phyloP scores from a whole-genome alignment of 768 basidiomycete genomes.

The Suillus alpinus region DNA sequence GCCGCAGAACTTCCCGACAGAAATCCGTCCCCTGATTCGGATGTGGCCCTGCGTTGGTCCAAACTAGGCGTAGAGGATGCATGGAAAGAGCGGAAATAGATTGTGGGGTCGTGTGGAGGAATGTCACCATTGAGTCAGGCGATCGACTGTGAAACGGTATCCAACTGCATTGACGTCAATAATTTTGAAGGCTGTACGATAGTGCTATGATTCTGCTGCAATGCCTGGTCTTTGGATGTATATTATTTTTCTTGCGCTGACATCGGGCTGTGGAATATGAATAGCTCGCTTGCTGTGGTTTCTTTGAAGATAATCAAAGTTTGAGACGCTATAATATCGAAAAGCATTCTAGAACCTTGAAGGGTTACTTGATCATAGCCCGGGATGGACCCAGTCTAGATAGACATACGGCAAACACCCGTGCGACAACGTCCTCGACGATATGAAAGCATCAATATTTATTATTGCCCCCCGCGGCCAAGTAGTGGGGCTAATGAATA shows the following conservation, averaged over 20 bases:
- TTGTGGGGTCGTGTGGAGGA: slow-evolving; percentile 4
- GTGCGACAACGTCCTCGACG: not conserved
- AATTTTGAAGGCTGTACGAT: slow-evolving; percentile 22
- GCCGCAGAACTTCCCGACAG: slow-evolving; percentile 39
- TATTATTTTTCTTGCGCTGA: not conserved
- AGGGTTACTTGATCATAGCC: not conserved
- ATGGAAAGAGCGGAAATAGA: slow-evolving; percentile 48
- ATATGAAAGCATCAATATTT: slow-evolving; percentile 5
- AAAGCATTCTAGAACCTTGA: not conserved
- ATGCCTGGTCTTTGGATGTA: not conserved
- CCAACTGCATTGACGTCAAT: not conserved
- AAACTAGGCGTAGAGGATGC: slow-evolving; percentile 45
- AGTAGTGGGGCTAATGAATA: slow-evolving; percentile 18
- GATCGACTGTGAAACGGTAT: not conserved
- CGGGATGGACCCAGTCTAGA: not conserved
- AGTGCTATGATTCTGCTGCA: not conserved
- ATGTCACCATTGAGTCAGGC: slow-evolving; percentile 5
- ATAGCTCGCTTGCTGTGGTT: not conserved
- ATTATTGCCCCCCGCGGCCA: slow-evolving; percentile 14
- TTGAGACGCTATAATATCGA: not conserved
- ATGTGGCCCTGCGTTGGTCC: slow-evolving; percentile 42
- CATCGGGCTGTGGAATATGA: not conserved
- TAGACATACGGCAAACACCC: no score
- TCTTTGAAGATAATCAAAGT: not conserved
- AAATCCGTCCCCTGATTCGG: slow-evolving; percentile 45